Evolutionary conservation across 2,329 filamentous ascomycete species (phyloP).

Genomic region (Monosporascus sp.): DNA sequence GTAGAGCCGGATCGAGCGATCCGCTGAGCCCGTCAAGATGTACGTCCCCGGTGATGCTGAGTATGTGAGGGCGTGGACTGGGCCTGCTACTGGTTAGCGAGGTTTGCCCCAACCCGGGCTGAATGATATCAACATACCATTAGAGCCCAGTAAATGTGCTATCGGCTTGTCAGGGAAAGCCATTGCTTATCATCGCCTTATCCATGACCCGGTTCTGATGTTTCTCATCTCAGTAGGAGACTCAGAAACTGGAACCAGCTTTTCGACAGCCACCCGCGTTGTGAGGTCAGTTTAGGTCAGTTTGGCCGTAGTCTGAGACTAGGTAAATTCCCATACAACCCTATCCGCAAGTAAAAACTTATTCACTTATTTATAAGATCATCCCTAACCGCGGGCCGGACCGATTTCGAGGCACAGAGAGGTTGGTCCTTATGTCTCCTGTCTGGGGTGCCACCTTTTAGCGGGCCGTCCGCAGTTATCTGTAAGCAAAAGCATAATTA

Average conservation of each 20-base stretch:
- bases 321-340: too few species aligned
- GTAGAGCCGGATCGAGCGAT: conserved; percentile 81
- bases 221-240: not conserved
- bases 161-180: conserved; percentile 39
- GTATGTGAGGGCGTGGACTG: conserved; percentile 67
- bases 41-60: conserved; percentile 69
- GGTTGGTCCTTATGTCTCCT: too few species aligned
- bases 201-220: conserved; percentile 15
- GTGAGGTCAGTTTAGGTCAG: too few species aligned
- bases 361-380: not conserved
- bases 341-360: not conserved
- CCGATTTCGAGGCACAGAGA: too few species aligned
- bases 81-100: conserved; percentile 39
- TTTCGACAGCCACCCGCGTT: too few species aligned
- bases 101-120: too few species aligned
- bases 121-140: conserved; percentile 36
- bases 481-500: too few species aligned
- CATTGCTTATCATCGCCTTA: conserved; percentile 24
- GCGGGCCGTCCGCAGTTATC: too few species aligned
- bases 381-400: not conserved
- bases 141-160: conserved; percentile 53
- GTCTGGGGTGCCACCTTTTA: too few species aligned
- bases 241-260: too few species aligned
- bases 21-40: conserved; percentile 78
- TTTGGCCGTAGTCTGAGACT: too few species aligned